Evolutionary conservation across 805 yeast species (phyloP).

Genomic region (Starmera caribaea): DNA sequence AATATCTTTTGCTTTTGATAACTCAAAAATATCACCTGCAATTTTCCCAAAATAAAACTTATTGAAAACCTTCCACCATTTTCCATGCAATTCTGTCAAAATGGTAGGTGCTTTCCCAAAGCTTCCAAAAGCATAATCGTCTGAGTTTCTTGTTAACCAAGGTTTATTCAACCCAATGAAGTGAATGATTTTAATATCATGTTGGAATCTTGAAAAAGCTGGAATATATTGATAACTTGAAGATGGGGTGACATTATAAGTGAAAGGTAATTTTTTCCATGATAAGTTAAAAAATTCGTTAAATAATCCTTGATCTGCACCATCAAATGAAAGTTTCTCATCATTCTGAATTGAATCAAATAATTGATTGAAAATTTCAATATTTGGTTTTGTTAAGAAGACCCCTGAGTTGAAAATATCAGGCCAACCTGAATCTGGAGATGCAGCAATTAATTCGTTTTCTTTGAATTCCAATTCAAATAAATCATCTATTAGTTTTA

Average conservation of each 20-base stretch:
- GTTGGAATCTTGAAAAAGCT: constrained; percentile 44
- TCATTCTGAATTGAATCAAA: constrained; percentile 15
- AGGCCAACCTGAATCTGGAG: constrained; percentile 84
- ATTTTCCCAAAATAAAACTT: constrained; percentile 9
- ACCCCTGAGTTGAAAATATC: constrained; percentile 79
- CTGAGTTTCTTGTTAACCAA: constrained; percentile 25
- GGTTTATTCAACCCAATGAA: constrained; percentile 59
- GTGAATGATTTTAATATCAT: constrained; percentile 41
- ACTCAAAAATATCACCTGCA: constrained; percentile 6
- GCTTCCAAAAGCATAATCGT: constrained; percentile 1
- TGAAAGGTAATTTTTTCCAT: constrained; percentile 73
- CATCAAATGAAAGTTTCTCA: constrained; percentile 51
- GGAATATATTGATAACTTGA: constrained; percentile 66
- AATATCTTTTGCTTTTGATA: constrained; percentile 2
- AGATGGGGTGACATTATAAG: constrained; percentile 73
- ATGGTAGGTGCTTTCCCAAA: constrained; percentile 8
- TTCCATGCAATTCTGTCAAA: constrained; percentile 2
- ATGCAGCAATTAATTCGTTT: constrained; percentile 24
- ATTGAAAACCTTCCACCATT: constrained; percentile 16
- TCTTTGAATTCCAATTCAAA: constrained; percentile 16
- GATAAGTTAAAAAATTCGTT: constrained; percentile 50
- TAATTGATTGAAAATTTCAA: constrained; percentile 31
- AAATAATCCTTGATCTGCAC: constrained; percentile 83
- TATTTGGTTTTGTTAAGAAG: constrained; percentile 45
- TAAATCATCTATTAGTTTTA: constrained; percentile 16